These are phyloP conservation scores for Syzygium grande DNA, from an alignment of 345 rosid genomes.

Conservation along the genomic window DNA sequence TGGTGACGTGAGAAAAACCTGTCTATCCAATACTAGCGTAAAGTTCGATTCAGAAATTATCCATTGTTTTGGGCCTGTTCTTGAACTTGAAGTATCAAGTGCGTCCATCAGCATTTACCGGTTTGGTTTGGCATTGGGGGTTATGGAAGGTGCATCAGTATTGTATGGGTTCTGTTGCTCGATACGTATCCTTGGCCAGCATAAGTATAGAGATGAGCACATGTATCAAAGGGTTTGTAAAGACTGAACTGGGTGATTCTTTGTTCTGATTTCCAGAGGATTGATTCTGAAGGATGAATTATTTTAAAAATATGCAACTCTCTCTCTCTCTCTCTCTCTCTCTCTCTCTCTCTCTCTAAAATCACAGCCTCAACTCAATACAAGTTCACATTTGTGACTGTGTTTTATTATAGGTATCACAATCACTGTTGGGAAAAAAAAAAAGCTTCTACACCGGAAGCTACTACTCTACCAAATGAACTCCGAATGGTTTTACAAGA, in stretches of 20 bases:
- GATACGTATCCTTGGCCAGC: background rate
- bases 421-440: background rate
- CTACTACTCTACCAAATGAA: background rate
- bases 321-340: too few relatives aligned
- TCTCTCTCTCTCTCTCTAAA: too few relatives aligned
- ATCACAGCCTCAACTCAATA: background rate
- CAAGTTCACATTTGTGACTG: background rate
- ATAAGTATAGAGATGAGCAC: background rate
- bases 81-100: background rate
- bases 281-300: background rate
- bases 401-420: background rate
- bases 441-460: background rate
- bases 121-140: background rate
- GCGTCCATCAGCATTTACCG: background rate
- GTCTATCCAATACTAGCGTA: background rate
- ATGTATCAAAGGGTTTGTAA: background rate
- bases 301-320: background rate
- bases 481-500: background rate
- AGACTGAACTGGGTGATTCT: background rate
- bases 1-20: background rate
- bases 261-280: background rate
- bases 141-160: background rate
- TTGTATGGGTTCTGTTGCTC: background rate
- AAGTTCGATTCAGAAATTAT: background rate
- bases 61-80: background rate